A percentile compares a stretch with the other conserved stretches of the same genome.
Conservation (phyloP, 176 grass and related monocot species). For the maize (Zea mays) region DNA sequence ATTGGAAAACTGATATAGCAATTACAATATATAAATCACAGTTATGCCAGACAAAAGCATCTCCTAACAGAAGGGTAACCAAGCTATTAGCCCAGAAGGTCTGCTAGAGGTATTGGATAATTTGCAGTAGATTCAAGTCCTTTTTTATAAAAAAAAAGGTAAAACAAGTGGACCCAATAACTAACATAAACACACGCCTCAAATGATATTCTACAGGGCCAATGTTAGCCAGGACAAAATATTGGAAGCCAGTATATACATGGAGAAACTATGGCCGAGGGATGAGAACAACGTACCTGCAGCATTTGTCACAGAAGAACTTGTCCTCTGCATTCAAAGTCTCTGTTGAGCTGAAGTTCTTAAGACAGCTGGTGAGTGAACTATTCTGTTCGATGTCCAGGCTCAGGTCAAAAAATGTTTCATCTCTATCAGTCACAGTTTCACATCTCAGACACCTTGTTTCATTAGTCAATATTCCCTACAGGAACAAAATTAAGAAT, state of each 20-base stretch:
- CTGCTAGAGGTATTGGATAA: background rate
- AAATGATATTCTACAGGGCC: constrained; percentile 2
- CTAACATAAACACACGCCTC: background rate
- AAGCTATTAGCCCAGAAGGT: background rate
- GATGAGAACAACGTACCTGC: constrained; percentile 55
- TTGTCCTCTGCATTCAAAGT: constrained; percentile 96
- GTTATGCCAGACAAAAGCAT: background rate
- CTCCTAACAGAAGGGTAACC: background rate
- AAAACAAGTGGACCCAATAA: constrained; percentile 6
- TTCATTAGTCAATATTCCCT: constrained; percentile 98
- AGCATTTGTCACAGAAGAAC: constrained; percentile 99
- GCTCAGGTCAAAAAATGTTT: constrained; percentile 98
- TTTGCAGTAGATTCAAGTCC: constrained; percentile 18
- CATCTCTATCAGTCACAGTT: constrained; percentile 97
- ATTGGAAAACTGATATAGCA: background rate
- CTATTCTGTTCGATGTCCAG: constrained; percentile 98
- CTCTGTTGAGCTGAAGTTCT: constrained; percentile 99
- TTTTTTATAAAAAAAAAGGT: background rate
- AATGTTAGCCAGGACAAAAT: background rate
- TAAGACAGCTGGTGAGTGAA: constrained; percentile 95
- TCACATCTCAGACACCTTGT: constrained; percentile 95
- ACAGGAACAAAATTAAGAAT: constrained; percentile 22
- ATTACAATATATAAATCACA: constrained; percentile 9
- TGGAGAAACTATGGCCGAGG: constrained; percentile 6
- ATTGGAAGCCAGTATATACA: background rate